Percentiles rank a stretch among this genome's conserved stretches.
Conservation (phyloP, 768 basidiomycete genomes). For the Russula abietina region DNA sequence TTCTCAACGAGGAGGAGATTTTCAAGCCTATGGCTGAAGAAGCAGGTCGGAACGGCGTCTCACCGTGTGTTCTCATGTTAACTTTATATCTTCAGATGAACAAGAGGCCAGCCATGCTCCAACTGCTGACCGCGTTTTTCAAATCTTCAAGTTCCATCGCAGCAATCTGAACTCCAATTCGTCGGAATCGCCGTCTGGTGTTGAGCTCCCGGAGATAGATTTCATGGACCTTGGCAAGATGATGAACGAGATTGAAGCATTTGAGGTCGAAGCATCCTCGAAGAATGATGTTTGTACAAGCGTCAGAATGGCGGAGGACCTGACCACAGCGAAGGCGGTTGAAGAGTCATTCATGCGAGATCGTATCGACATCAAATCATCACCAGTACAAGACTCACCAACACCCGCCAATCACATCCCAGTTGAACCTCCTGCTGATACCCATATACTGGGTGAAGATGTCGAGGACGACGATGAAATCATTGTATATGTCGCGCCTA, state of each 20-base stretch:
- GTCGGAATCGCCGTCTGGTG: slow-evolving; percentile 18
- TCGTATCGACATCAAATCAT: slow-evolving; percentile 32
- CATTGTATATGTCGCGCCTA: slow-evolving; percentile 74
- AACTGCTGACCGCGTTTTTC: slow-evolving; percentile 62
- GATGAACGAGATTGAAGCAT: slow-evolving; percentile 35
- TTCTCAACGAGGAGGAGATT: slow-evolving; percentile 57
- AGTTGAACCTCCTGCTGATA: slow-evolving; percentile 14
- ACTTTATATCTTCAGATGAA: slow-evolving; percentile 35
- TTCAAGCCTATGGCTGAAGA: slow-evolving; percentile 49
- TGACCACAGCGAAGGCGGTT: slow-evolving; percentile 19
- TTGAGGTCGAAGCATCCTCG: slow-evolving; percentile 29
- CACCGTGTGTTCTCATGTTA: background rate
- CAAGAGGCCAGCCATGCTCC: slow-evolving; percentile 53
- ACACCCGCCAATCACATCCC: background rate
- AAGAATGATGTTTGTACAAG: background rate
- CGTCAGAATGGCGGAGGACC: background rate
- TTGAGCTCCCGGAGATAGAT: slow-evolving; percentile 41
- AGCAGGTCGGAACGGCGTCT: slow-evolving; percentile 36
- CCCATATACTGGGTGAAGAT: slow-evolving; percentile 12
- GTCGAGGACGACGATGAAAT: slow-evolving; percentile 48
- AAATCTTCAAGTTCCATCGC: slow-evolving; percentile 57
- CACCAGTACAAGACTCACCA: background rate
- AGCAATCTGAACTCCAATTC: slow-evolving; percentile 6
- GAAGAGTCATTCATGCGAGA: slow-evolving; percentile 38
- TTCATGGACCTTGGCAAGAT: slow-evolving; percentile 55